phyloP scores from a whole-genome alignment of 2,329 filamentous ascomycete genomes.

The Aspergillus spinulosporus region DNA sequence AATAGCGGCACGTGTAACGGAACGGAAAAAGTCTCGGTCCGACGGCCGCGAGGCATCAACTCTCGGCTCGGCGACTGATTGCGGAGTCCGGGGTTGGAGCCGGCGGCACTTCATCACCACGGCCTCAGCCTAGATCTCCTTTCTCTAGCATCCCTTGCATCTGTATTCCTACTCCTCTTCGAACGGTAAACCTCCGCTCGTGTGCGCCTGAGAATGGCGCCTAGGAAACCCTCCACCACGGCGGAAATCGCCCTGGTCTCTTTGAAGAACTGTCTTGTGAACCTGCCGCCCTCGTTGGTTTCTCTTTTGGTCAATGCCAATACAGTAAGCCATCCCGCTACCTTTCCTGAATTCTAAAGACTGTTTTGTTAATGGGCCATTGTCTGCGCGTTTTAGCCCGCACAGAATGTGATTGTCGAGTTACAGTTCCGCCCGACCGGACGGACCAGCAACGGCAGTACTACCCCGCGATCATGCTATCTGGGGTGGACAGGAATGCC shows the following conservation, averaged over 20 bases:
- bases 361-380: neutral
- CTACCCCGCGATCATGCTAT: constrained; percentile 70
- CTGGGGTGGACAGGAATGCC: constrained; percentile 98
- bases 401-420: constrained; percentile 95
- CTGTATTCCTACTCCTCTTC: constrained; percentile 11
- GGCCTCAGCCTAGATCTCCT: neutral
- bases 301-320: constrained; percentile 85
- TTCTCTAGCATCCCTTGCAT: constrained; percentile 10
- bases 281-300: constrained; percentile 81
- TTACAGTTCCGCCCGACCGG: constrained; percentile 70
- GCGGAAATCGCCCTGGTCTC: constrained; percentile 84
- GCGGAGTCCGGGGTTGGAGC: constrained; percentile 29
- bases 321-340: too few species aligned
- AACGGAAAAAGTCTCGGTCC: constrained; percentile 37
- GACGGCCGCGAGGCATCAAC: constrained; percentile 11
- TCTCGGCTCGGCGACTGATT: constrained; percentile 27
- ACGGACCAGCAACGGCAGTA: constrained; percentile 49
- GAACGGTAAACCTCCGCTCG: too few species aligned
- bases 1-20: constrained; percentile 29
- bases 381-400: constrained; percentile 58
- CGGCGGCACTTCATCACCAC: constrained; percentile 18
- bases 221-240: constrained; percentile 60
- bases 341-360: too few species aligned
- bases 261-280: constrained; percentile 92
- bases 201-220: constrained; percentile 39